Conservation (phyloP, 1,284 basidiomycete species). For the Gymnopus androsaceus region DNA sequence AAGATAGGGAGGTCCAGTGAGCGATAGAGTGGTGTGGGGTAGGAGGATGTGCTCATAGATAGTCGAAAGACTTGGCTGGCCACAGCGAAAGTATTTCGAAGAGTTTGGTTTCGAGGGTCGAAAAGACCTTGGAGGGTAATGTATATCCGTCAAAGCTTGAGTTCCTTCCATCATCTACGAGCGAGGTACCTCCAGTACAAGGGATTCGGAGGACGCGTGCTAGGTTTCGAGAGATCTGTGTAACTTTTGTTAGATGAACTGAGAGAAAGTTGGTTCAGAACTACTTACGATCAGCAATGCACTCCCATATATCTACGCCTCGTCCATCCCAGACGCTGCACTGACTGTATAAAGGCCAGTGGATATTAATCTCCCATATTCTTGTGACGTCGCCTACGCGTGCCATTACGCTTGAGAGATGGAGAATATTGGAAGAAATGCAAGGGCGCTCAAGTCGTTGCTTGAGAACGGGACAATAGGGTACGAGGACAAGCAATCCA, state of each 20-base stretch:
- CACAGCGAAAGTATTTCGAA: not conserved
- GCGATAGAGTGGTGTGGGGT: not conserved
- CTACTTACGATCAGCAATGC: slow-evolving; percentile 62
- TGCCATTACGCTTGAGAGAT: slow-evolving; percentile 39
- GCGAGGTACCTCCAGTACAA: slow-evolving; percentile 69
- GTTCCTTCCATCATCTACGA: slow-evolving; percentile 44
- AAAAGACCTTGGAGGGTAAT: too few relatives aligned
- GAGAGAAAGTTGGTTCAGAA: slow-evolving; percentile 7
- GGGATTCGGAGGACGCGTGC: slow-evolving; percentile 63
- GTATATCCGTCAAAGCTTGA: slow-evolving; percentile 10
- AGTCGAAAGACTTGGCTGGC: not conserved
- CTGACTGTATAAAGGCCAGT: slow-evolving; percentile 63
- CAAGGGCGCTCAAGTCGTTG: not conserved
- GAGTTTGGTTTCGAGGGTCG: not conserved
- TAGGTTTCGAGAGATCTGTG: slow-evolving; percentile 59
- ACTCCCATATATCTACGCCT: slow-evolving; percentile 74
- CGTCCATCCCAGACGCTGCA: slow-evolving; percentile 69
- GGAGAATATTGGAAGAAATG: not conserved
- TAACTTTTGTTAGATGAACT: slow-evolving; percentile 9
- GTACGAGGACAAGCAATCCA: not conserved
- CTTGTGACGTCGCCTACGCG: slow-evolving; percentile 65
- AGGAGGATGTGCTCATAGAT: not conserved
- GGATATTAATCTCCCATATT: slow-evolving; percentile 67
- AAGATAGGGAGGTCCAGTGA: not conserved
- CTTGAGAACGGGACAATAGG: not conserved